Percentiles rank a stretch among this genome's conserved stretches.
Conservation (phyloP, 2,329 filamentous ascomycete genomes). For the Fusarium heterosporum region DNA sequence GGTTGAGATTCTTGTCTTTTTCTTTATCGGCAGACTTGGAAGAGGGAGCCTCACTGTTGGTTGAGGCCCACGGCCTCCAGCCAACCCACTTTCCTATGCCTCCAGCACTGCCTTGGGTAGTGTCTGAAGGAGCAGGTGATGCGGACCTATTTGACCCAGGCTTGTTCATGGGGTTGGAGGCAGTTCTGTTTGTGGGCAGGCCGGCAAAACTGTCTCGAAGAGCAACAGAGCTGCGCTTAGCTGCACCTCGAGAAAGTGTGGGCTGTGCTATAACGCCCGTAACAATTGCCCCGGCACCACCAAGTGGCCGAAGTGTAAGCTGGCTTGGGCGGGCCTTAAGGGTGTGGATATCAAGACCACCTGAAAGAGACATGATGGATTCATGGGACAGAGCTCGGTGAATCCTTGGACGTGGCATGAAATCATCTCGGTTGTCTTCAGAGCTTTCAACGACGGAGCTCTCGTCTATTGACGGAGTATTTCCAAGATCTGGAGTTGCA, state of each 20-base stretch:
- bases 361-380: slow-evolving; percentile 86
- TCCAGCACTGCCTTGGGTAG: slow-evolving; percentile 41
- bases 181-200: slow-evolving; percentile 51
- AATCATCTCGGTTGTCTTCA: slow-evolving; percentile 51
- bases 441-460: slow-evolving; percentile 51
- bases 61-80: slow-evolving; percentile 61
- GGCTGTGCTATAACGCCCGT: slow-evolving; percentile 70
- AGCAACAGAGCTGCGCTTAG: slow-evolving; percentile 64
- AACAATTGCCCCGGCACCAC: slow-evolving; percentile 66
- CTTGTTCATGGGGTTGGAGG: slow-evolving; percentile 50
- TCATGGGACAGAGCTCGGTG: slow-evolving; percentile 83
- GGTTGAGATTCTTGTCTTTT: slow-evolving; percentile 55
- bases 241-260: slow-evolving; percentile 62
- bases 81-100: slow-evolving; percentile 59
- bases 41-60: slow-evolving; percentile 15
- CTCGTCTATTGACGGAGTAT: slow-evolving; percentile 51
- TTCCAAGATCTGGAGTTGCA: slow-evolving; percentile 44
- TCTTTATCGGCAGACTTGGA: slow-evolving; percentile 44
- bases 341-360: slow-evolving; percentile 91
- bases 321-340: slow-evolving; percentile 81
- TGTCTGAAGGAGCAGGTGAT: slow-evolving; percentile 43
- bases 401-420: slow-evolving; percentile 59
- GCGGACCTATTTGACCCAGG: slow-evolving; percentile 35
- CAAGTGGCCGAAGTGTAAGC: slow-evolving; percentile 68
- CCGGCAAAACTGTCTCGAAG: slow-evolving; percentile 67